Conservation (phyloP, 2,329 filamentous ascomycete species). For the Colletotrichum trifolii region DNA sequence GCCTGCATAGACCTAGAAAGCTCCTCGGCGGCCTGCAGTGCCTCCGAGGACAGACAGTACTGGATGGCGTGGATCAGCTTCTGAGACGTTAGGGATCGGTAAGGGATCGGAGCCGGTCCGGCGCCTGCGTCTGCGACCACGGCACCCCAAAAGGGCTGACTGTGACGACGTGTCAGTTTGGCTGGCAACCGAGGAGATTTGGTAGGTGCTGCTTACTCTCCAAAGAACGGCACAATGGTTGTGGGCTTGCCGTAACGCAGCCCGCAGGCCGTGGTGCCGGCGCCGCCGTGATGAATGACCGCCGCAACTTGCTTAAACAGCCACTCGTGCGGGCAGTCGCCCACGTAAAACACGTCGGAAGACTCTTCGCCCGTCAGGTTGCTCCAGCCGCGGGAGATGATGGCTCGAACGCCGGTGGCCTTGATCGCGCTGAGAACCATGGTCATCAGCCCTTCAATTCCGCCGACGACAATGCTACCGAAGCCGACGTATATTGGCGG, state of each 20-base stretch:
- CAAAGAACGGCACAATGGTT: constrained; percentile 33
- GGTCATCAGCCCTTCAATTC: constrained; percentile 19
- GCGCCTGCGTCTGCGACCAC: constrained; percentile 34
- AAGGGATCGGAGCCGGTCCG: constrained; percentile 33
- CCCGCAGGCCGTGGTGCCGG: constrained; percentile 31
- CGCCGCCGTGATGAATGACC: constrained; percentile 33
- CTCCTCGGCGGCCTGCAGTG: constrained; percentile 20
- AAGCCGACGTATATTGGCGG: constrained; percentile 46
- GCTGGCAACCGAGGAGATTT: too few species aligned
- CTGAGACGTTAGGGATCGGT: constrained; percentile 30
- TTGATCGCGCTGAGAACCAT: constrained; percentile 31
- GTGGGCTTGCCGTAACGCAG: constrained; percentile 31
- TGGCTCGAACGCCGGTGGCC: constrained; percentile 26
- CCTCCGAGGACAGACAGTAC: constrained; percentile 21
- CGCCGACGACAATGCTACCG: constrained; percentile 25
- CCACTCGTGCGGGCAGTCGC: constrained; percentile 35
- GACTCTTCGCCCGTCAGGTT: constrained; percentile 24
- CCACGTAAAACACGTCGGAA: constrained; percentile 27
- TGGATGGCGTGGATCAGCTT: constrained; percentile 28
- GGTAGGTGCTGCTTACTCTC: constrained; percentile 12
- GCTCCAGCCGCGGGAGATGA: constrained; percentile 34
- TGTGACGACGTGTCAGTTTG: not conserved
- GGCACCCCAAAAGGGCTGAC: constrained; percentile 35
- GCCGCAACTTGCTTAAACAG: constrained; percentile 34
- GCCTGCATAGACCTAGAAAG: constrained; percentile 28